Conservation (phyloP, 306 rosid genomes). For the Ammopiptanthus mongolicus region DNA sequence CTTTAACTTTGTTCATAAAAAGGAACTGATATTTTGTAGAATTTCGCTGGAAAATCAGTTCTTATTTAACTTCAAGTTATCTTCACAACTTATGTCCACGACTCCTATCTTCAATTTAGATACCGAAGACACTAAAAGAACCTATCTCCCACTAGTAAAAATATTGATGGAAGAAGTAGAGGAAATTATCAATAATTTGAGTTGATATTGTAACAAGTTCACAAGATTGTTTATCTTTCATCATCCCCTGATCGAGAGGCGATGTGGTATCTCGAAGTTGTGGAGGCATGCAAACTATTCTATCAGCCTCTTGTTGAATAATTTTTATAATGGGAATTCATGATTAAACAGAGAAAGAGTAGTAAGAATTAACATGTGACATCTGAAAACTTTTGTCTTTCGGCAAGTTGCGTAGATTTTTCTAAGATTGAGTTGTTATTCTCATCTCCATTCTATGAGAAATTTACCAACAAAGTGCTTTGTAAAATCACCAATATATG, state of each 20-base stretch:
- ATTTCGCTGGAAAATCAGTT: background rate
- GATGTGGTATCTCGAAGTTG: slow-evolving; percentile 92
- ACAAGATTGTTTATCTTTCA: slow-evolving; percentile 93
- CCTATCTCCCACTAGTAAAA: background rate
- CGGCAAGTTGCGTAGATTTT: background rate
- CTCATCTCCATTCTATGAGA: background rate
- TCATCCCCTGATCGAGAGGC: slow-evolving; percentile 67
- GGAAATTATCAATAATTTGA: background rate
- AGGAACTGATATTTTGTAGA: background rate
- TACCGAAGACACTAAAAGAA: background rate
- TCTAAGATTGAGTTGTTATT: background rate
- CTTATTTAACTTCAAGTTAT: background rate
- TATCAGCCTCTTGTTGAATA: slow-evolving; percentile 65
- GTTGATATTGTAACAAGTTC: slow-evolving; percentile 43
- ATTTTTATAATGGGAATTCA: slow-evolving; percentile 11
- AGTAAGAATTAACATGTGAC: background rate
- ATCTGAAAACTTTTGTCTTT: background rate
- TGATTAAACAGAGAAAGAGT: background rate
- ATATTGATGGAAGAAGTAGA: background rate
- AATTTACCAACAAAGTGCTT: background rate
- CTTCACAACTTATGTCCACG: background rate
- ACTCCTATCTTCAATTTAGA: background rate
- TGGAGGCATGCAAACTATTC: slow-evolving; percentile 77
- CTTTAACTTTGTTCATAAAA: background rate
- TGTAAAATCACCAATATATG: background rate